Evolutionary conservation across 2,329 filamentous ascomycete genomes (phyloP).

Genomic region (Diaporthe caulivora): DNA sequence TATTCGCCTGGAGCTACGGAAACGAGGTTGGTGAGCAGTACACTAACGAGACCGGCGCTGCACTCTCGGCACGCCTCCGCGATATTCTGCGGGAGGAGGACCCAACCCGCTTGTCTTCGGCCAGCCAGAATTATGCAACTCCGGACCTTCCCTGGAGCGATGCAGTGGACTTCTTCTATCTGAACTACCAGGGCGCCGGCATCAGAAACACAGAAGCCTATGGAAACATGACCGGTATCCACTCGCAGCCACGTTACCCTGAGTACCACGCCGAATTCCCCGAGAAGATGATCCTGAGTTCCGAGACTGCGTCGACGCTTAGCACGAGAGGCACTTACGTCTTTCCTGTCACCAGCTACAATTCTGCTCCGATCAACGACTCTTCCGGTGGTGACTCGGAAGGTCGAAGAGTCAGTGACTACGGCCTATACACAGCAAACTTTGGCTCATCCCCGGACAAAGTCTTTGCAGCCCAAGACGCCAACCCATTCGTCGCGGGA

Average conservation of each 20-base stretch:
- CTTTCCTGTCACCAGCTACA: conserved; percentile 61
- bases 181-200: conserved; percentile 70
- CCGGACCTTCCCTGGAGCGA: conserved; percentile 54
- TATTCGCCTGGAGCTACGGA: conserved; percentile 65
- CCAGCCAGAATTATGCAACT: conserved; percentile 60
- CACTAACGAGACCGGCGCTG: conserved; percentile 48
- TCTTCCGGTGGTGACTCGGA: conserved; percentile 54
- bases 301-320: conserved; percentile 58
- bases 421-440: conserved; percentile 62
- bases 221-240: conserved; percentile 43
- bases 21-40: conserved; percentile 66
- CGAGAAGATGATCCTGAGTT: conserved; percentile 59
- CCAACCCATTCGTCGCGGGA: conserved; percentile 62
- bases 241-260: conserved; percentile 50
- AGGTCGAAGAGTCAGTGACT: conserved; percentile 57
- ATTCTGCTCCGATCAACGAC: conserved; percentile 53
- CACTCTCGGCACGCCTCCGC: conserved; percentile 51
- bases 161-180: conserved; percentile 60
- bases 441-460: conserved; percentile 66
- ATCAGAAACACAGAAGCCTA: conserved; percentile 46
- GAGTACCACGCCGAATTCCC: conserved; percentile 59
- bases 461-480: conserved; percentile 63
- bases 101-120: conserved; percentile 57
- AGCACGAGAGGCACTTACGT: conserved; percentile 65
- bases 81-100: conserved; percentile 61